phyloP scores from a whole-genome alignment of 2,329 filamentous ascomycete genomes.

The Tothia fuscella region DNA sequence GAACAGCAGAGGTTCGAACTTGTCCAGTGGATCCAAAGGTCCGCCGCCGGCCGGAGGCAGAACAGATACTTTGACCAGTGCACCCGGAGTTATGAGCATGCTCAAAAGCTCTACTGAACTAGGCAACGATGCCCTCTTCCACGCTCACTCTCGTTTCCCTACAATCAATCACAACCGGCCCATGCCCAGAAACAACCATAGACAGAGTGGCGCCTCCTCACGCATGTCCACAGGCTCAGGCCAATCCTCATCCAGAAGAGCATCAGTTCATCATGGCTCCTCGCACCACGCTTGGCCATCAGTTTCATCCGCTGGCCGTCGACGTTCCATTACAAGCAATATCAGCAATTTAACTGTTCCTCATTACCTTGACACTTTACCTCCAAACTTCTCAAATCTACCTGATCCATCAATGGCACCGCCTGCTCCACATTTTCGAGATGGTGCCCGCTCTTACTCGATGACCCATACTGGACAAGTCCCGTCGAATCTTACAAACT shows the following conservation, averaged over 20 bases:
- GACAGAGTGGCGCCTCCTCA: constrained; percentile 17
- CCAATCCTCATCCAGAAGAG: constrained; percentile 29
- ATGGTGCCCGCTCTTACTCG: constrained; percentile 33
- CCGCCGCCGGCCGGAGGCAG: constrained; percentile 19
- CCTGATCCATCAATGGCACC: constrained; percentile 7
- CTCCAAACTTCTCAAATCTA: constrained; percentile 15
- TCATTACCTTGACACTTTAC: constrained; percentile 27
- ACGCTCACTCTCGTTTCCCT: constrained; percentile 6
- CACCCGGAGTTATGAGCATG: constrained; percentile 36
- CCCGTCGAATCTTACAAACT: constrained; percentile 25
- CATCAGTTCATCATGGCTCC: constrained; percentile 25
- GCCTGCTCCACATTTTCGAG: constrained; percentile 13
- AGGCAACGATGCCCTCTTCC: constrained; percentile 24
- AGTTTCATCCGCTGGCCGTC: constrained; percentile 26
- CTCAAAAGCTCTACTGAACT: constrained; percentile 38
- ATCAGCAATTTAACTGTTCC: constrained; percentile 22
- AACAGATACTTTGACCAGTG: constrained; percentile 21
- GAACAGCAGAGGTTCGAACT: constrained; percentile 34
- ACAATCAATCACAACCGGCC: constrained; percentile 1
- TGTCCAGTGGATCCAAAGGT: constrained; percentile 27
- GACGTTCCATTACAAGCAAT: constrained; percentile 27
- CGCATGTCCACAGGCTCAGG: constrained; percentile 29
- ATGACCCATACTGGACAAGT: constrained; percentile 25
- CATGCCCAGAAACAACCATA: constrained; percentile 1
- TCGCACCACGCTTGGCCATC: constrained; percentile 26